phyloP scores from a whole-genome alignment of 352 stramenopile genomes.

The Globisporangium recalcitrans region DNA sequence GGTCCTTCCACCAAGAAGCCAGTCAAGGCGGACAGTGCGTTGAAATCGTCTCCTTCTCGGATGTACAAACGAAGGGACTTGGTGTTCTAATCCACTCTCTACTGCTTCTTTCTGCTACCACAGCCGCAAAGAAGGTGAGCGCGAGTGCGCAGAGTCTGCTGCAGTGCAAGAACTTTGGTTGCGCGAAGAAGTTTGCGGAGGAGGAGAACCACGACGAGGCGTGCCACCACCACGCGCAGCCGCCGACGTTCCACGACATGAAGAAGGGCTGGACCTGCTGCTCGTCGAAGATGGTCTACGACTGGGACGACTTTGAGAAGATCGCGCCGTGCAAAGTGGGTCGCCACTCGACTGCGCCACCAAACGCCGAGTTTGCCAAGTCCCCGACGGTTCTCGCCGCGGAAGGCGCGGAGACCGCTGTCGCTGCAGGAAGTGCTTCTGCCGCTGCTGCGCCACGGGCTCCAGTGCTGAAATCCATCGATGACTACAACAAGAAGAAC shows the following conservation, averaged over 20 bases:
- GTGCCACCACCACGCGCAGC: constrained; percentile 72
- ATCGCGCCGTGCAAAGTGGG: constrained; percentile 69
- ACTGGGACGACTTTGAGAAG: constrained; percentile 94
- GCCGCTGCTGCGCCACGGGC: constrained; percentile 18
- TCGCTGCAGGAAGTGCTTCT: constrained; percentile 12
- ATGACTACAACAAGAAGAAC: constrained; percentile 90
- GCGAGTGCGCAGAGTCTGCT: constrained; percentile 33
- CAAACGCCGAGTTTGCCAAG: constrained; percentile 67
- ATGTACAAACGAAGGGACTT: neutral
- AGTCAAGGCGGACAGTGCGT: constrained; percentile 34
- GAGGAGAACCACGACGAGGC: constrained; percentile 70
- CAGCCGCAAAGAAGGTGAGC: constrained; percentile 1
- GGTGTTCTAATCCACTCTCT: neutral
- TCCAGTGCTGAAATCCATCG: constrained; percentile 86
- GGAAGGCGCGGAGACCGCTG: constrained; percentile 31
- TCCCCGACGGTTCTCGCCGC: constrained; percentile 77
- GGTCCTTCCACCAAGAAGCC: constrained; percentile 52
- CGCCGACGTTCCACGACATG: constrained; percentile 86
- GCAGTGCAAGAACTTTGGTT: constrained; percentile 87
- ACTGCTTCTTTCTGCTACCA: neutral
- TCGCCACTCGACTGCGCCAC: constrained; percentile 64
- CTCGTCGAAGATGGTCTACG: constrained; percentile 89
- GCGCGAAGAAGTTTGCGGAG: constrained; percentile 74
- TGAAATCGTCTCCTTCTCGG: constrained; percentile 5
- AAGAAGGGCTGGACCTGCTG: constrained; percentile 91